Base-by-base conservation (phyloP, 768 basidiomycete genomes). In the Lentinula raphanica region DNA sequence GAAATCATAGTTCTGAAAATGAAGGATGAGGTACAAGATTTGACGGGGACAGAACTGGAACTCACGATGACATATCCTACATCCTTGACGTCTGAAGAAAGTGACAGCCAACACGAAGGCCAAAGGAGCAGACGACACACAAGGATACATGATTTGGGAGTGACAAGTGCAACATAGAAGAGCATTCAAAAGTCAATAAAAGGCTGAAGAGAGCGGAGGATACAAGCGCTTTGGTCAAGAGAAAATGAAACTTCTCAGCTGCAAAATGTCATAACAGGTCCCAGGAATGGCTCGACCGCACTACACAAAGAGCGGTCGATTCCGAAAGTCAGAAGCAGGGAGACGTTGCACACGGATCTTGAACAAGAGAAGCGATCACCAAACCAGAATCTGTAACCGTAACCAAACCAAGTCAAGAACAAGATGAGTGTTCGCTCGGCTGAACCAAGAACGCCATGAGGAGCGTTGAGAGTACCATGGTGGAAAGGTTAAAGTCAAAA, bases 31-130 rank as follows among this genome's bases (percentile, higher is more conserved):
- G 1, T 38, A 48, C 29, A 53, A 60, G 40, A 62, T 46, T 0
- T 11, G 50, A 36, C 36, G 5, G 31, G 11, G 15, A 49, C 13
- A 62, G 48, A 54, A 15, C 36, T 49, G 62, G 54, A 53, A 83
- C 92, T 71, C 65, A 94, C 92, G 65, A 98, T 93, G 63, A 98
- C 94, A 74, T 94, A 98, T 65, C 91, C 89, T 66, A 98, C 95
- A 77, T 98, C 95, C 89, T 98, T 98, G 76, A 98, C 95, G 79
- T 97, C 96, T 97, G 76, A 66, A 64, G 61, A 57, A 49, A 57
- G 59, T 59, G 66, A 66, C 70, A 68, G 61, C 69, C 65, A 67
- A 65, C 58, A 44, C 53, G 25, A 49, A 28, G 69, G 69, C 69
- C 64, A 62, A 67, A 67, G 71, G 51, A 53, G 66, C 65, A 71